Conservation (phyloP, 495 filamentous ascomycete species). For the Viridothelium virens region DNA sequence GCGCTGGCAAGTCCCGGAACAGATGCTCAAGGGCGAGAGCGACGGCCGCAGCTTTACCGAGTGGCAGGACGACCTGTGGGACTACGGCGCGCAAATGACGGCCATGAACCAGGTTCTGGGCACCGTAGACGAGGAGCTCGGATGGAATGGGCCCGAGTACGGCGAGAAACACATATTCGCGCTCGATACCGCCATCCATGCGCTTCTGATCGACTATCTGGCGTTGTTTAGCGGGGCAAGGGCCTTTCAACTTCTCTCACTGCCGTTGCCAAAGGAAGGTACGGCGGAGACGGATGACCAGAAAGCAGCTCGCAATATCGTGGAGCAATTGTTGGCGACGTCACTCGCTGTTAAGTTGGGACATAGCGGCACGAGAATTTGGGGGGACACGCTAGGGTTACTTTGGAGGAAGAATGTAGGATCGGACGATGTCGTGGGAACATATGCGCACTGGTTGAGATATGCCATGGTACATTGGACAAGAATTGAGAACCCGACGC, state of each 20-base stretch:
- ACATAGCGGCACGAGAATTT: constrained; percentile 44
- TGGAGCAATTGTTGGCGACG: constrained; percentile 41
- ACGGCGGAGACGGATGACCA: constrained; percentile 45
- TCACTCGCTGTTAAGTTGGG: constrained; percentile 49
- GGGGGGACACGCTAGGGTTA: constrained; percentile 40
- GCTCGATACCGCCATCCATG: constrained; percentile 44
- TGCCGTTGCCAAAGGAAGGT: constrained; percentile 39
- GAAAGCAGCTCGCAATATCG: constrained; percentile 42
- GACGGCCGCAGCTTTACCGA: constrained; percentile 26
- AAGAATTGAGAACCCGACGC: constrained; percentile 35
- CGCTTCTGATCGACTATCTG: constrained; percentile 46
- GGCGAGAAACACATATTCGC: constrained; percentile 41
- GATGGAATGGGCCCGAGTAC: constrained; percentile 49
- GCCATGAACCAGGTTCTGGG: constrained; percentile 45
- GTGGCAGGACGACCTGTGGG: constrained; percentile 35
- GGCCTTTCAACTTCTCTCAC: constrained; percentile 46
- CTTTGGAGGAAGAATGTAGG: constrained; percentile 44
- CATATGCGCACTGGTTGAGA: constrained; percentile 44
- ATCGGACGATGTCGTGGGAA: constrained; percentile 33
- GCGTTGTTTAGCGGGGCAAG: constrained; percentile 44
- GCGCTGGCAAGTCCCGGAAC: constrained; percentile 31
- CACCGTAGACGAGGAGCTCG: constrained; percentile 42
- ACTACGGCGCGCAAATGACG: constrained; percentile 49
- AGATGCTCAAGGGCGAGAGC: constrained; percentile 16
- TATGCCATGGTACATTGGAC: constrained; percentile 34